Evolutionary conservation across 2,329 filamentous ascomycete genomes (phyloP).

Genomic region (Pseudogymnoascus sp.): DNA sequence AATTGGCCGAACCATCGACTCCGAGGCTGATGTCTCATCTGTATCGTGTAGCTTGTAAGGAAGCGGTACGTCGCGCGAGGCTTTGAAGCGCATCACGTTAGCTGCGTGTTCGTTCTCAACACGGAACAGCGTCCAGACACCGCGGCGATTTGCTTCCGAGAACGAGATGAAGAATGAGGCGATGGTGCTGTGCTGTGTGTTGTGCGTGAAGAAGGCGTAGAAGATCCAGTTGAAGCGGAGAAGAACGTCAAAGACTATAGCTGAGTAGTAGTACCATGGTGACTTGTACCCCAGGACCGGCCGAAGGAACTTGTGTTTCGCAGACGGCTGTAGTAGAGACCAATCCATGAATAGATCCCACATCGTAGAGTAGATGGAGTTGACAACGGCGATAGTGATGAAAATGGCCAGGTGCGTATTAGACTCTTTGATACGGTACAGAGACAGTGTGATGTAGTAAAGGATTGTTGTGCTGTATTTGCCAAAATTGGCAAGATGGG

Average conservation of each 20-base stretch:
- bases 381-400: slow-evolving; percentile 71
- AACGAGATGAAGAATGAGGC: slow-evolving; percentile 73
- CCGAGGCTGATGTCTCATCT: background rate
- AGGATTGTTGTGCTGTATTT: slow-evolving; percentile 85
- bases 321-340: slow-evolving; percentile 73
- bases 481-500: slow-evolving; percentile 83
- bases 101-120: slow-evolving; percentile 97
- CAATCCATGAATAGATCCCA: slow-evolving; percentile 98
- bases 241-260: slow-evolving; percentile 76
- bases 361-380: slow-evolving; percentile 71
- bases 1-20: background rate
- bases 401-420: slow-evolving; percentile 59
- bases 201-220: slow-evolving; percentile 48
- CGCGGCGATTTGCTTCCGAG: slow-evolving; percentile 73
- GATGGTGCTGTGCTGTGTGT: slow-evolving; percentile 74
- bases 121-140: slow-evolving; percentile 85
- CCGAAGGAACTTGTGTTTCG: slow-evolving; percentile 60
- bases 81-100: slow-evolving; percentile 84
- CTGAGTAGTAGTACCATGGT: slow-evolving; percentile 75
- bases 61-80: slow-evolving; percentile 76
- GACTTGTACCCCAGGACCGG: slow-evolving; percentile 72
- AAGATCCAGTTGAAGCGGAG: slow-evolving; percentile 92
- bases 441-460: slow-evolving; percentile 67
- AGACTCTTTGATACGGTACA: slow-evolving; percentile 68
- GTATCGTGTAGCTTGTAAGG: slow-evolving; percentile 58